phyloP scores from a whole-genome alignment of 1,284 basidiomycete genomes.

The Apiotrichum gracile region DNA sequence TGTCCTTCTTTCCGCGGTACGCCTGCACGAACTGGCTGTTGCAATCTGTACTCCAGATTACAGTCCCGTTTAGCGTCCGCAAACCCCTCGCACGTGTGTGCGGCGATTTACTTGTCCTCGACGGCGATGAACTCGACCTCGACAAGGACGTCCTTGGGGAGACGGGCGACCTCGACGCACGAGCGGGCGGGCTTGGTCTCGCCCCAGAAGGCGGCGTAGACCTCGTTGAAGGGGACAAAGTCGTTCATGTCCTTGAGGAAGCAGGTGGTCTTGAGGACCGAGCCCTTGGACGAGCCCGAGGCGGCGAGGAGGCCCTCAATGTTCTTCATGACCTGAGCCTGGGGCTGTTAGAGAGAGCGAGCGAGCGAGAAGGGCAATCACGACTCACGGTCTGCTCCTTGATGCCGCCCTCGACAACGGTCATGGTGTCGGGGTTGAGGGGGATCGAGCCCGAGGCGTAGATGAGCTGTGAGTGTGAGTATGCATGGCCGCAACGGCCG shows the following conservation, averaged over 20 bases:
- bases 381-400: conserved; percentile 66
- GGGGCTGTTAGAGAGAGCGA: background rate
- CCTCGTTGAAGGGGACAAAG: conserved; percentile 71
- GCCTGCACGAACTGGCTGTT: too few relatives aligned
- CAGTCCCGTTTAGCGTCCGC: too few relatives aligned
- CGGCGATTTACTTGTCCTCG: conserved; percentile 19
- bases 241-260: conserved; percentile 92
- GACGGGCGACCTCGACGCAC: conserved; percentile 72
- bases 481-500: too few relatives aligned
- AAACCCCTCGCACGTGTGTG: too few relatives aligned
- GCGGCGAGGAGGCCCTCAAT: conserved; percentile 77
- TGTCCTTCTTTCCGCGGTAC: too few relatives aligned
- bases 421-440: conserved; percentile 67
- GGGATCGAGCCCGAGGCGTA: conserved; percentile 89
- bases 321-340: conserved; percentile 77
- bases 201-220: conserved; percentile 74
- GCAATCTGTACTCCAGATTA: too few relatives aligned
- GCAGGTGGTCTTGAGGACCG: conserved; percentile 82
- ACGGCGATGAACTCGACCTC: conserved; percentile 84
- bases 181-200: conserved; percentile 87
- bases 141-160: conserved; percentile 73
- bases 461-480: conserved; percentile 51
- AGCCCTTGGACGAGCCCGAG: conserved; percentile 66
- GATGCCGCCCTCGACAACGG: conserved; percentile 71
- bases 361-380: background rate